Conservation (phyloP, 495 filamentous ascomycete genomes). For the Xylaria scruposa region DNA sequence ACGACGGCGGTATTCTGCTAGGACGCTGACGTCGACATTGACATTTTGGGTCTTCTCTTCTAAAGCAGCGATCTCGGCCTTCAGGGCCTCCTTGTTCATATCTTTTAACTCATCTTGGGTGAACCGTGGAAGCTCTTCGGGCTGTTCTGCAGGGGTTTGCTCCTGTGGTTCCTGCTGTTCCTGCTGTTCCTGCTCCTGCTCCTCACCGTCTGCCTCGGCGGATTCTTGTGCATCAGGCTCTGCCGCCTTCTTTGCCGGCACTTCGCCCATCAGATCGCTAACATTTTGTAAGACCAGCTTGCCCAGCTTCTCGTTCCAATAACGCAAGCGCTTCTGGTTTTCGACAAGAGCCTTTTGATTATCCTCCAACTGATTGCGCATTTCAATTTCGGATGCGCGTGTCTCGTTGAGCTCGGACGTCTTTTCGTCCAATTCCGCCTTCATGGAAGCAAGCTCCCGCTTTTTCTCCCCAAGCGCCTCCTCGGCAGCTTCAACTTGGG, state of each 20-base stretch:
- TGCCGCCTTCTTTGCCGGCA: conserved; percentile 39
- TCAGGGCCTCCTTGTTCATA: conserved; percentile 86
- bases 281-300: conserved; percentile 82
- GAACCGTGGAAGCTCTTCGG: conserved; percentile 72
- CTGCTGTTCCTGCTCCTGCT: conserved; percentile 32
- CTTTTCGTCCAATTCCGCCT: conserved; percentile 86
- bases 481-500: conserved; percentile 84
- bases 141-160: conserved; percentile 32
- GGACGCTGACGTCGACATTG: conserved; percentile 87
- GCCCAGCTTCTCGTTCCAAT: conserved; percentile 88
- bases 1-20: conserved; percentile 90
- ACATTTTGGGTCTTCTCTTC: conserved; percentile 93
- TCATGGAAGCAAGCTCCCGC: conserved; percentile 77
- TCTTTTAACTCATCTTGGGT: conserved; percentile 91
- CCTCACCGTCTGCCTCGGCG: conserved; percentile 32
- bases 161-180: conserved; percentile 38
- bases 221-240: conserved; percentile 32
- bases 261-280: conserved; percentile 67
- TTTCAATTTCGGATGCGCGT: conserved; percentile 91
- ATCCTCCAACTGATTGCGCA: conserved; percentile 97
- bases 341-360: conserved; percentile 88
- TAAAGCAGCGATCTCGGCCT: conserved; percentile 84
- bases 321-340: conserved; percentile 80
- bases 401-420: conserved; percentile 87
- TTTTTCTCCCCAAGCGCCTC: conserved; percentile 80